phyloP scores from a whole-genome alignment of 2,329 filamentous ascomycete genomes.

The Cadophora sp. region DNA sequence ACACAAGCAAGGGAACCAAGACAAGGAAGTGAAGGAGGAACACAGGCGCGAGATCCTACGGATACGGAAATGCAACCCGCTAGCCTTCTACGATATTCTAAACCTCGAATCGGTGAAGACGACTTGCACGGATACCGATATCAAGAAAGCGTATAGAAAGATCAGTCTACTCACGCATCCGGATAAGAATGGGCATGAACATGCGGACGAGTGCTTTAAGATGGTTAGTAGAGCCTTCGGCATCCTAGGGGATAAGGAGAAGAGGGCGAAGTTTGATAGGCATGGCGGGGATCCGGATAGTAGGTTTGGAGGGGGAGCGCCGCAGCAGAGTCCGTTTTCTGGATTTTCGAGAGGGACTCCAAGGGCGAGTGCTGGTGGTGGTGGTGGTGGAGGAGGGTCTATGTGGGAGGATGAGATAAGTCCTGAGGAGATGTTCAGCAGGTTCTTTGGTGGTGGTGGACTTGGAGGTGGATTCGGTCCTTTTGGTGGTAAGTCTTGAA shows the following conservation, averaged over 20 bases:
- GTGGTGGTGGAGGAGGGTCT: slow-evolving; percentile 57
- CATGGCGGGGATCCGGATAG: slow-evolving; percentile 93
- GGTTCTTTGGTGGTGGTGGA: slow-evolving; percentile 84
- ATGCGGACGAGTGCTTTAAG: slow-evolving; percentile 98
- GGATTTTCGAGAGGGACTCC: slow-evolving; percentile 60
- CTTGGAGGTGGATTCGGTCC: slow-evolving; percentile 66
- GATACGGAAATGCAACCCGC: slow-evolving; percentile 82
- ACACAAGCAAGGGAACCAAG: slow-evolving; percentile 64
- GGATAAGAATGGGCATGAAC: slow-evolving; percentile 96
- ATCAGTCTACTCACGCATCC: slow-evolving; percentile 93
- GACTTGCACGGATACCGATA: slow-evolving; percentile 78
- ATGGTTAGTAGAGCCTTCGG: slow-evolving; percentile 95
- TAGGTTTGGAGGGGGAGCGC: slow-evolving; percentile 71
- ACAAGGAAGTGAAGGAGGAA: slow-evolving; percentile 81
- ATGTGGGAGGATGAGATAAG: slow-evolving; percentile 93
- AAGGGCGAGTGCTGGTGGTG: slow-evolving; percentile 38
- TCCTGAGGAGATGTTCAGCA: slow-evolving; percentile 94
- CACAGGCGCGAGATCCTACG: slow-evolving; percentile 92
- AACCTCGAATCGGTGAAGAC: slow-evolving; percentile 69
- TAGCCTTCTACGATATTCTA: slow-evolving; percentile 95
- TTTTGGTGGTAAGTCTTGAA: slow-evolving; percentile 62
- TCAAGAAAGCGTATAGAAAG: slow-evolving; percentile 98
- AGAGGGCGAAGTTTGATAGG: slow-evolving; percentile 85
- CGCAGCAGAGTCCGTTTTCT: slow-evolving; percentile 68
- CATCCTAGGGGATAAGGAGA: slow-evolving; percentile 90